Evolutionary conservation across 2,329 filamentous ascomycete species (phyloP).

Genomic region (Epichloe baconii): DNA sequence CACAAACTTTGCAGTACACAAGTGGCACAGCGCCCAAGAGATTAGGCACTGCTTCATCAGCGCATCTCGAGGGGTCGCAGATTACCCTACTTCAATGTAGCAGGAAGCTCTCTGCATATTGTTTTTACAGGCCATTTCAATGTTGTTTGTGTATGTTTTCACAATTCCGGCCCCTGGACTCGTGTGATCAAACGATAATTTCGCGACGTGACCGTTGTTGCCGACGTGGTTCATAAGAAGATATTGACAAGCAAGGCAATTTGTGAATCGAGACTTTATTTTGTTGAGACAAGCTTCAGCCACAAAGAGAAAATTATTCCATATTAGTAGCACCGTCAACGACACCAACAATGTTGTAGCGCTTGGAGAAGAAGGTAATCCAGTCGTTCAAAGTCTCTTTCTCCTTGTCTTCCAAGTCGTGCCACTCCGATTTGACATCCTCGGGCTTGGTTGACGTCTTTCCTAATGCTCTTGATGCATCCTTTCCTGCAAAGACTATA

Average conservation of each 20-base stretch:
- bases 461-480: constrained; percentile 83
- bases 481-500: constrained; percentile 87
- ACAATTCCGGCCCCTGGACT: too few relatives aligned
- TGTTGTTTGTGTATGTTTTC: too few relatives aligned
- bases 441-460: constrained; percentile 76
- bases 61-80: not conserved
- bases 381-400: constrained; percentile 80
- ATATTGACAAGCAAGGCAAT: not conserved
- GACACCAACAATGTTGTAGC: constrained; percentile 78
- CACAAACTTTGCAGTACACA: too few relatives aligned
- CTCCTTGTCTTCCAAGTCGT: constrained; percentile 71
- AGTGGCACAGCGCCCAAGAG: too few relatives aligned
- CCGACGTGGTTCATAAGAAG: too few relatives aligned
- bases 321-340: constrained; percentile 49
- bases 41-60: not conserved
- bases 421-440: constrained; percentile 73
- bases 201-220: too few relatives aligned
- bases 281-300: not conserved
- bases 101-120: too few relatives aligned
- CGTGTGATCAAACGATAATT: too few relatives aligned
- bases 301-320: constrained; percentile 17
- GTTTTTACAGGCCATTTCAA: too few relatives aligned
- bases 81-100: too few relatives aligned
- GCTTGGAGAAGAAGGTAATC: constrained; percentile 91
- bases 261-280: not conserved